Base-by-base conservation (phyloP, 164 flowering plant genomes). In the Chloranthus sessilifolius region DNA sequence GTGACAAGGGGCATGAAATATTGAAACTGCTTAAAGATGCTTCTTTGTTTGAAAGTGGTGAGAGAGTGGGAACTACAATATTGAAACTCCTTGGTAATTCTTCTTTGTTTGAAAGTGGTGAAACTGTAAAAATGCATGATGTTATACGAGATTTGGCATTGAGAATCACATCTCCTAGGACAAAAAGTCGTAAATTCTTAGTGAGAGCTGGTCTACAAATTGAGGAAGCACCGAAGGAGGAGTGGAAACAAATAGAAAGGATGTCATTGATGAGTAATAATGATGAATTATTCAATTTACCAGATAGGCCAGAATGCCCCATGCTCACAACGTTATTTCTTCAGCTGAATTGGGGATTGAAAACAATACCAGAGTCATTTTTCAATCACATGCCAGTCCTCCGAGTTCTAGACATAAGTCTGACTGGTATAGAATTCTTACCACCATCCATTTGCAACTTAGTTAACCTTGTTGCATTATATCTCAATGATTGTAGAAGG, bases 121-220 rank as follows among this genome's bases (percentile, higher is more conserved):
- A 51, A 20, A 30, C 7, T n/a, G 55, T 51, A 1, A 63, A 42
- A 43, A 55, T 68, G 65, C 72, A 63, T 36, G 67, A 60, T 29
- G 2, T 68, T 0, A 43, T 68, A 2, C 43, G 68, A 7, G 61
- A 67, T 50, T n/a, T 67, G 50, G 67, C 66, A 2, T 38, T 58
- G 2, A 20, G 29, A 5, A 55, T 63, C 40, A 43, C 20, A n/a
- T n/a, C n/a, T n/a, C n/a, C n/a, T n/a, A n/a, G n/a, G 5, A 30
- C 46, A n/a, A 27, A 4, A 21, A 33, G 22, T 5, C 14, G 43
- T 20, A 4, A 16, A 4, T 63, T 49, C 34, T 40, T 66, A 40
- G 55, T 59, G 6, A 47, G 54, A 55, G 56, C 67, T 34, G 62
- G 62, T 1, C 3, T 21, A 27, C 14, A 3, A 7, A 33, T 62